Conservation (phyloP, 2,329 filamentous ascomycete species). For the Xylariales sp. region DNA sequence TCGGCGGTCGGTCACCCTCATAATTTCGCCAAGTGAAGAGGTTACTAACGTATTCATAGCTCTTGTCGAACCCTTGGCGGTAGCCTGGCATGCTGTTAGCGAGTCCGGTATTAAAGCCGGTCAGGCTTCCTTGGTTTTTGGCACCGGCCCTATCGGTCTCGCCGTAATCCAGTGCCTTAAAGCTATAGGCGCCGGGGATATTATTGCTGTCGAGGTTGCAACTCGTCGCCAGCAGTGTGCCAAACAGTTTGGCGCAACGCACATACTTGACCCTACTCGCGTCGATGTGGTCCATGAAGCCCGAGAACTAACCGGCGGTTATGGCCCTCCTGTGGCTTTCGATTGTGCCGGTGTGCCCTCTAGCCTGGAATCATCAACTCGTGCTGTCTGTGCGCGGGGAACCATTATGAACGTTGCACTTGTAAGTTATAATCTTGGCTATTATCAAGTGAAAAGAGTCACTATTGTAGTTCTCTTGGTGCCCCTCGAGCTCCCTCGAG, state of each 20-base stretch:
- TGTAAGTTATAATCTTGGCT: slow-evolving; percentile 3
- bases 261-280: slow-evolving; percentile 63
- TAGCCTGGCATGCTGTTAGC: slow-evolving; percentile 72
- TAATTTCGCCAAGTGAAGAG: background rate
- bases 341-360: slow-evolving; percentile 71
- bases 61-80: slow-evolving; percentile 71
- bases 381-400: slow-evolving; percentile 63
- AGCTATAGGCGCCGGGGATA: slow-evolving; percentile 62
- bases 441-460: too few species aligned
- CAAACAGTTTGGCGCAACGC: slow-evolving; percentile 64
- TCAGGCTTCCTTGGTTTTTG: slow-evolving; percentile 65
- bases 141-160: slow-evolving; percentile 72
- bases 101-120: slow-evolving; percentile 59
- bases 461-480: background rate
- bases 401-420: slow-evolving; percentile 74
- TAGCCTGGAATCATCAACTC: slow-evolving; percentile 58
- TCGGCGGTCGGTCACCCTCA: slow-evolving; percentile 52
- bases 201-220: slow-evolving; percentile 69
- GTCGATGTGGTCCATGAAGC: slow-evolving; percentile 61
- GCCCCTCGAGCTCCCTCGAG: too few species aligned
- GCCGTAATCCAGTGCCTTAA: slow-evolving; percentile 69
- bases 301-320: slow-evolving; percentile 59
- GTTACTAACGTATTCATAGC: slow-evolving; percentile 51
- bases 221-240: slow-evolving; percentile 63
- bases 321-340: slow-evolving; percentile 69